Evolutionary conservation across 306 rosid genomes (phyloP).

Genomic region (Gastrolobium villosum): DNA sequence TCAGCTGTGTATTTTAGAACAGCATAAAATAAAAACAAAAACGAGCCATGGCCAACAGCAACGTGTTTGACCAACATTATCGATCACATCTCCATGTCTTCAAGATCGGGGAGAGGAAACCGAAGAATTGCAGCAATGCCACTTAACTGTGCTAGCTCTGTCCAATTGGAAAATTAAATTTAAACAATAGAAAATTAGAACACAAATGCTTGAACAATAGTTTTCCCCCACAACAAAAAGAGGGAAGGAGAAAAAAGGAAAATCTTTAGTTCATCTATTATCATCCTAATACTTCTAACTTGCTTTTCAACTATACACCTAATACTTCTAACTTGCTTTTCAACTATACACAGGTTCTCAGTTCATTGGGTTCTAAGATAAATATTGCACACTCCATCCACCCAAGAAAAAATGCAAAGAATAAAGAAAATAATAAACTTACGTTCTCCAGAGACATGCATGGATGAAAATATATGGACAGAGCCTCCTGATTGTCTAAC

Average conservation of each 20-base stretch:
- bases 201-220: background rate
- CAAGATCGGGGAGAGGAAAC: constrained; percentile 96
- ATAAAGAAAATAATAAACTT: constrained; percentile 51
- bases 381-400: constrained; percentile 24
- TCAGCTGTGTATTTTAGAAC: constrained; percentile 24
- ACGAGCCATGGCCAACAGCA: constrained; percentile 6
- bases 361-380: constrained; percentile 35
- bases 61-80: constrained; percentile 28
- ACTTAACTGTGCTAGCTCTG: constrained; percentile 81
- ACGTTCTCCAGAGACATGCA: constrained; percentile 99
- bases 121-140: constrained; percentile 93
- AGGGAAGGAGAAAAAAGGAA: background rate
- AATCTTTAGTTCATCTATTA: constrained; percentile 10
- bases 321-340: constrained; percentile 19
- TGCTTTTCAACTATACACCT: background rate
- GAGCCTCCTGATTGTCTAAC: constrained; percentile 88
- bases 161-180: constrained; percentile 38
- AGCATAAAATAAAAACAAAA: background rate
- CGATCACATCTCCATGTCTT: constrained; percentile 87
- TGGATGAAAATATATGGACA: constrained; percentile 89
- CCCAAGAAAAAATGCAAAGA: background rate
- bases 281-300: constrained; percentile 19
- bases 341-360: background rate
- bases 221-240: constrained; percentile 18
- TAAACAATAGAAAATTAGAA: constrained; percentile 1